A percentile compares a stretch with the other conserved stretches of the same genome.
Evolutionary conservation across 257 asterid genomes (phyloP).

Genomic region (Capsicum baccatum): DNA sequence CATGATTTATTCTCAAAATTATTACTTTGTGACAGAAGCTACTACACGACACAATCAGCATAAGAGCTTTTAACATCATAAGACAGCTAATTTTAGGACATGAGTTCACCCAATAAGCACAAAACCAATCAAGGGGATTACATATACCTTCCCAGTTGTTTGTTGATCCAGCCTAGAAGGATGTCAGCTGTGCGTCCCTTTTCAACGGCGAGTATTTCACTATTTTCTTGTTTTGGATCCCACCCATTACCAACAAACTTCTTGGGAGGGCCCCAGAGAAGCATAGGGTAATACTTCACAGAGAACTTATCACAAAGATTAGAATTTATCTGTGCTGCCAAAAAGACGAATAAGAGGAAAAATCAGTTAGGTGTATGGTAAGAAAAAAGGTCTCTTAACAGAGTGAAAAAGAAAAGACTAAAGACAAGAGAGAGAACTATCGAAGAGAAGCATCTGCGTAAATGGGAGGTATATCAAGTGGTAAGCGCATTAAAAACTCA

Average conservation of each 20-base stretch:
- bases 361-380: constrained; percentile 46
- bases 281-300: constrained; percentile 76
- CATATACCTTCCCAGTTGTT: constrained; percentile 67
- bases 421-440: not conserved
- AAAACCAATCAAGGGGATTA: not conserved
- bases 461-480: not conserved
- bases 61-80: not conserved
- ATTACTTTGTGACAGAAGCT: not conserved
- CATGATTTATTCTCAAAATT: not conserved
- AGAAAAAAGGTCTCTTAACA: not conserved
- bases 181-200: constrained; percentile 71
- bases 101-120: constrained; percentile 8
- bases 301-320: constrained; percentile 90
- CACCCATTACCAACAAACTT: constrained; percentile 77
- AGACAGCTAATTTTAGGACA: constrained; percentile 26
- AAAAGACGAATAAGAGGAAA: constrained; percentile 49
- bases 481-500: constrained; percentile 5
- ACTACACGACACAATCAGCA: not conserved
- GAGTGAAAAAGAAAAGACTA: not conserved
- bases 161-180: constrained; percentile 81
- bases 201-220: constrained; percentile 60
- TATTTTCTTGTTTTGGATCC: constrained; percentile 65
- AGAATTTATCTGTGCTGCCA: constrained; percentile 94
- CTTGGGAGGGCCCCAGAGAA: constrained; percentile 87
- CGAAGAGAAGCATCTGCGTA: not conserved